Evolutionary conservation across 2,329 filamentous ascomycete species (phyloP).

Genomic region (Aureobasidium namibiae): DNA sequence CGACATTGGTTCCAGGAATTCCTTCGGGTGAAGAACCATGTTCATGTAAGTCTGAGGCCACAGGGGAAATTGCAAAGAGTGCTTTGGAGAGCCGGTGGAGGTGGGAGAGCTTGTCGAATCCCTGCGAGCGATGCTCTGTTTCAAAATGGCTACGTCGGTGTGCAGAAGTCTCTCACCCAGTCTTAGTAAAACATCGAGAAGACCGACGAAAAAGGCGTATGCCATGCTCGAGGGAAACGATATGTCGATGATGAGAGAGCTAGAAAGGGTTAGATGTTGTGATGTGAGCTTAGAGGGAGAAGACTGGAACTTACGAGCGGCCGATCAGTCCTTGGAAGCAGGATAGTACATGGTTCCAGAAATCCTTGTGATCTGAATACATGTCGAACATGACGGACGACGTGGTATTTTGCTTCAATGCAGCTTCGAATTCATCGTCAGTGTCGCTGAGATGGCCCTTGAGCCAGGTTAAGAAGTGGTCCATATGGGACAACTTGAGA

Average conservation of each 20-base stretch:
- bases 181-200: not conserved
- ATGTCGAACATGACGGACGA: not conserved
- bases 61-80: not conserved
- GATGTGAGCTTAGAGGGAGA: constrained; percentile 1
- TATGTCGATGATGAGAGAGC: not conserved
- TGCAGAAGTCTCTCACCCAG: not conserved
- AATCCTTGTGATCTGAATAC: constrained; percentile 14
- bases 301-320: constrained; percentile 17
- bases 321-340: not conserved
- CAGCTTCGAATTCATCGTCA: constrained; percentile 16
- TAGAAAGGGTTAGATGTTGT: not conserved
- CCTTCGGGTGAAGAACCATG: not conserved
- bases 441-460: constrained; percentile 17
- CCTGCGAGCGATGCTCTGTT: not conserved
- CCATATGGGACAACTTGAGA: not conserved
- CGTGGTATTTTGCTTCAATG: constrained; percentile 13
- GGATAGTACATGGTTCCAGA: constrained; percentile 18
- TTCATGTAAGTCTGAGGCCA: not conserved
- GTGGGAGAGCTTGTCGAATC: constrained; percentile 7
- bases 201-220: not conserved
- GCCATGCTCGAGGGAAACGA: not conserved
- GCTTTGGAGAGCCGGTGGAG: not conserved
- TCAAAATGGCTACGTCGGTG: not conserved
- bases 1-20: not conserved
- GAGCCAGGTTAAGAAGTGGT: constrained; percentile 16